phyloP scores from a whole-genome alignment of 805 yeast species.

The Grigorovia yakushimaensis region DNA sequence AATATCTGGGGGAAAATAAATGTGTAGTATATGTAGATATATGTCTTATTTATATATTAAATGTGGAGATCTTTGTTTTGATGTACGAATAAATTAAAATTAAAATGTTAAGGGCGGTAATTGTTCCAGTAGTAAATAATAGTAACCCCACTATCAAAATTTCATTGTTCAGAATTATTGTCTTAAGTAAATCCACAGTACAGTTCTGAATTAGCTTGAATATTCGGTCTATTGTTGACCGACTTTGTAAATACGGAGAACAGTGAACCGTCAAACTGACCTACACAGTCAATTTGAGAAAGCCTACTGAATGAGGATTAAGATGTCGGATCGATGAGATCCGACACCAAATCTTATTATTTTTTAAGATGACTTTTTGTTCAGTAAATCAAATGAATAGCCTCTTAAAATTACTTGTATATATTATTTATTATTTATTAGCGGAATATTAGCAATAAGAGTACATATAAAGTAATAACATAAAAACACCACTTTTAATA shows the following conservation, averaged over 20 bases:
- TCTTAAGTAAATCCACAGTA: background rate
- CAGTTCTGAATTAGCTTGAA: background rate
- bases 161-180: background rate
- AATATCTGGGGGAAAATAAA: background rate
- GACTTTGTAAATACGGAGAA: background rate
- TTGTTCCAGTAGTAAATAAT: background rate
- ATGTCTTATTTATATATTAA: no score
- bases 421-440: no score
- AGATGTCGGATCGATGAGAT: background rate
- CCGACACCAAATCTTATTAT: background rate
- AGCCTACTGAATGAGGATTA: no score
- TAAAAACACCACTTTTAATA: no score
- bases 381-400: background rate
- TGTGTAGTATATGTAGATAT: background rate
- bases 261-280: background rate
- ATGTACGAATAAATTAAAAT: no score
- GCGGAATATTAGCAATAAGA: background rate
- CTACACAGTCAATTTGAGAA: no score
- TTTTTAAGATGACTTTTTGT: no score
- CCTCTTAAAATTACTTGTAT: background rate
- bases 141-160: background rate
- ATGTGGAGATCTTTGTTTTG: no score
- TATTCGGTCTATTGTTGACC: background rate
- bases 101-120: no score
- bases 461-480: no score